phyloP scores from a whole-genome alignment of 805 yeast species.

The Scheffersomyces ergatensis region DNA sequence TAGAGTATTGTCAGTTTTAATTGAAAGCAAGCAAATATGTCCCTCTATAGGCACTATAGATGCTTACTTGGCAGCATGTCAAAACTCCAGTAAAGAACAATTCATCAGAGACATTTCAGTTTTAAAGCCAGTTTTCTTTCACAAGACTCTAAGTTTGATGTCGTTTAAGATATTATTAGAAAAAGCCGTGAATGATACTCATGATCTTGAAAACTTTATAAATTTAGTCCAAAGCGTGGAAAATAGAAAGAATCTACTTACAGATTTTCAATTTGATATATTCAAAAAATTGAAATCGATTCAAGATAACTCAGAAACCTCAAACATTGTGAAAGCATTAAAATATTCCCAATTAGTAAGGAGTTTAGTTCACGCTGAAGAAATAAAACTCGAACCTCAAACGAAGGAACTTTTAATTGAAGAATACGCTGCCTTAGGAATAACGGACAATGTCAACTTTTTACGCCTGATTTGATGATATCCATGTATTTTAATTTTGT shows the following conservation, averaged over 20 bases:
- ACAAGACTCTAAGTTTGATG: constrained; percentile 13
- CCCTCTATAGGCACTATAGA: constrained; percentile 23
- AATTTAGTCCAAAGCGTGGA: constrained; percentile 12
- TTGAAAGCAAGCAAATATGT: constrained; percentile 9
- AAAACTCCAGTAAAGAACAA: constrained; percentile 10
- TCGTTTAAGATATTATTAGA: constrained; percentile 19
- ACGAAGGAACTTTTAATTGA: background rate
- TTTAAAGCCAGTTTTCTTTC: constrained; percentile 28
- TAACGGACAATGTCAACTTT: background rate
- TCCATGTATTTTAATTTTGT: background rate
- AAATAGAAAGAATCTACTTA: constrained; percentile 8
- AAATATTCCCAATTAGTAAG: constrained; percentile 19
- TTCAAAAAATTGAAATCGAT: constrained; percentile 15
- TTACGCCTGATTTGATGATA: background rate
- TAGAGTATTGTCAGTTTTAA: constrained; percentile 11
- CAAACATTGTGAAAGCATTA: constrained; percentile 12
- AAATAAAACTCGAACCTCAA: background rate
- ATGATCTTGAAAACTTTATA: constrained; percentile 28
- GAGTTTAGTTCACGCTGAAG: background rate
- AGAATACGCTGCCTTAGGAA: background rate
- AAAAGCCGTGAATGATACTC: constrained; percentile 14
- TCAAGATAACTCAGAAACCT: constrained; percentile 5
- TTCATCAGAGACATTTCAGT: constrained; percentile 18
- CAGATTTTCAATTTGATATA: constrained; percentile 15
- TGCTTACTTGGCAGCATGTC: constrained; percentile 10